Percentiles rank a stretch among this genome's conserved stretches.
These are phyloP conservation scores for Macroventuria anomochaeta DNA, from an alignment of 2,329 filamentous ascomycete genomes.

Conservation along the genomic window DNA sequence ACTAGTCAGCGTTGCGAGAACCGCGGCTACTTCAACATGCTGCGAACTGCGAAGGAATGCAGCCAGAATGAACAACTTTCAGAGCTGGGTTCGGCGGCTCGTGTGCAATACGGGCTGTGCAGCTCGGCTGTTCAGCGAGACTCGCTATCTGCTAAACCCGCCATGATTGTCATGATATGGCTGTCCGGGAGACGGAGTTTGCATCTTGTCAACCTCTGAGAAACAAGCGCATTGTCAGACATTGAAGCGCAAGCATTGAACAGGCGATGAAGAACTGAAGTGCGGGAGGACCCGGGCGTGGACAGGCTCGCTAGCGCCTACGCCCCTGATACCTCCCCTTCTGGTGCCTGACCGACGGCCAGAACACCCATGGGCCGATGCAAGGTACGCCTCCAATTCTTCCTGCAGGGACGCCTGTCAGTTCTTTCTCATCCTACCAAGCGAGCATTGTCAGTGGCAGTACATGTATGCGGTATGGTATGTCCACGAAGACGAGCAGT, in stretches of 20 bases:
- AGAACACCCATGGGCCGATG: slow-evolving; percentile 1
- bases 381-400: slow-evolving; percentile 12
- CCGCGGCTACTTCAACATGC: too few species aligned
- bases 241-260: neutral
- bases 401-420: neutral
- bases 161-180: too few species aligned
- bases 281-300: neutral
- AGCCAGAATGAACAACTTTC: too few species aligned
- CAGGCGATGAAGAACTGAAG: neutral
- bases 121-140: too few species aligned
- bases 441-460: neutral
- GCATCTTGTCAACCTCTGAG: neutral
- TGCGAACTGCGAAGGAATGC: too few species aligned
- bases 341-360: neutral
- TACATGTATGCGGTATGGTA: too few species aligned
- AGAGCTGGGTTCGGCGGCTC: too few species aligned
- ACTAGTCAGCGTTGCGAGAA: too few species aligned
- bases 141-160: too few species aligned
- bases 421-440: neutral
- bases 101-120: too few species aligned
- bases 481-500: neutral
- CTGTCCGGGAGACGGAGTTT: too few species aligned
- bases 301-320: neutral
- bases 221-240: neutral
- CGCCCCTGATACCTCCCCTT: neutral